These are phyloP conservation scores for Populus alba DNA, from an alignment of 345 rosid species.

Conservation along the genomic window DNA sequence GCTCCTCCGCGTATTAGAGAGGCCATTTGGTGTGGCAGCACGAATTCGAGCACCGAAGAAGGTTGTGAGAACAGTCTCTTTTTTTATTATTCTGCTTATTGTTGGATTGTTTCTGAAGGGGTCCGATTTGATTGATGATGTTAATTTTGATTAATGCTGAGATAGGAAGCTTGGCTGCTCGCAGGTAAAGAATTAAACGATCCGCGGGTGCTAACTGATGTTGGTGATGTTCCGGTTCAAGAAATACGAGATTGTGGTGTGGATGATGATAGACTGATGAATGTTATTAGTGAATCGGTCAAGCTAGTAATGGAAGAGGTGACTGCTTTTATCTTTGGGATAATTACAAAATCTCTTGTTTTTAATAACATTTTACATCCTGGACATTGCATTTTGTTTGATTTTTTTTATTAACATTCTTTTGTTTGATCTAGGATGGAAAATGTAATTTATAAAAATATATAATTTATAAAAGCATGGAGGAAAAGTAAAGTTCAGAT, in stretches of 20 bases:
- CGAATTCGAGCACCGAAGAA: conserved; percentile 89
- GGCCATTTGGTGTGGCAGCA: conserved; percentile 99
- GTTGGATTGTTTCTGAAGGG: background rate
- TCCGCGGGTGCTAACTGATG: conserved; percentile 89
- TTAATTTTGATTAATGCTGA: background rate
- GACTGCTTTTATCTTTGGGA: background rate
- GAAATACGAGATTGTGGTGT: conserved; percentile 97
- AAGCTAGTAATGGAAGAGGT: conserved; percentile 95
- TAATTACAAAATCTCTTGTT: too few species aligned
- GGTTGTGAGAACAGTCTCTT: conserved; percentile 36
- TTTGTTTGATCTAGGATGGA: too few species aligned
- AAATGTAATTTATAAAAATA: too few species aligned
- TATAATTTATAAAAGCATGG: too few species aligned
- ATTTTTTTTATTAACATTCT: too few species aligned
- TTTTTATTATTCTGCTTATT: background rate
- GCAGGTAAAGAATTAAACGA: conserved; percentile 86
- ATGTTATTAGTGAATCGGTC: conserved; percentile 80
- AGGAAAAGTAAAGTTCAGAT: too few species aligned
- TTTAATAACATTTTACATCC: too few species aligned
- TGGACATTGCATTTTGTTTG: too few species aligned
- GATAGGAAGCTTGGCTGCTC: conserved; percentile 7
- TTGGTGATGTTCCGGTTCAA: conserved; percentile 95
- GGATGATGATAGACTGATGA: conserved; percentile 89
- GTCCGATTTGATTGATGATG: background rate
- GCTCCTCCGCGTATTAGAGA: conserved; percentile 97